Evolutionary conservation across 2,329 filamentous ascomycete genomes (phyloP).

Genomic region (Colletotrichum sp.): DNA sequence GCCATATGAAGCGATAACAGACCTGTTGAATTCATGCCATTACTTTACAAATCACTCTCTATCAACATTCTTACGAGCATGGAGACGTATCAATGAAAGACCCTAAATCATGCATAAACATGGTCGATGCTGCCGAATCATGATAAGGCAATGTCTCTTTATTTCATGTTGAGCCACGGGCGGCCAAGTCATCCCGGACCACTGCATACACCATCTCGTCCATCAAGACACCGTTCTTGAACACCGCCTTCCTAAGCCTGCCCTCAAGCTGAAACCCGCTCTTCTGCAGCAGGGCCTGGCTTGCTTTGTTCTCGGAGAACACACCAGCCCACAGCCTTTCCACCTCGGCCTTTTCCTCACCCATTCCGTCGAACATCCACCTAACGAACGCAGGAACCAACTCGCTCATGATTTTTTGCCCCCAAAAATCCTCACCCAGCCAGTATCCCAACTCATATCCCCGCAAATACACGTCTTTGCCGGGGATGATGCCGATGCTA

Average conservation of each 20-base stretch:
- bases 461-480: conserved; percentile 43
- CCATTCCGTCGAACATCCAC: conserved; percentile 49
- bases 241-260: conserved; percentile 39
- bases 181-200: conserved; percentile 34
- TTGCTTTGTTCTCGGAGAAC: conserved; percentile 43
- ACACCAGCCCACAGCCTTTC: conserved; percentile 45
- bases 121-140: neutral
- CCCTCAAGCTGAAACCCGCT: conserved; percentile 51
- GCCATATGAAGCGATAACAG: neutral
- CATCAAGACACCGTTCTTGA: conserved; percentile 45
- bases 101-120: neutral
- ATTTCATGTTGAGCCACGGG: neutral
- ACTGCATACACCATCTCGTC: conserved; percentile 45
- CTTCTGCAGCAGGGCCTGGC: conserved; percentile 44
- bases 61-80: neutral
- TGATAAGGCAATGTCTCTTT: no score
- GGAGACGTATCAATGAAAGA: neutral
- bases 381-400: conserved; percentile 39
- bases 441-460: conserved; percentile 57
- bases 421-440: conserved; percentile 47
- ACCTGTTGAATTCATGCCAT: neutral
- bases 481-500: conserved; percentile 42
- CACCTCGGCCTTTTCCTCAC: conserved; percentile 30
- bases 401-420: conserved; percentile 48
- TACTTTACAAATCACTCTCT: neutral